phyloP scores from a whole-genome alignment of 352 stramenopile genomes.

The Aphanomyces euteiches region DNA sequence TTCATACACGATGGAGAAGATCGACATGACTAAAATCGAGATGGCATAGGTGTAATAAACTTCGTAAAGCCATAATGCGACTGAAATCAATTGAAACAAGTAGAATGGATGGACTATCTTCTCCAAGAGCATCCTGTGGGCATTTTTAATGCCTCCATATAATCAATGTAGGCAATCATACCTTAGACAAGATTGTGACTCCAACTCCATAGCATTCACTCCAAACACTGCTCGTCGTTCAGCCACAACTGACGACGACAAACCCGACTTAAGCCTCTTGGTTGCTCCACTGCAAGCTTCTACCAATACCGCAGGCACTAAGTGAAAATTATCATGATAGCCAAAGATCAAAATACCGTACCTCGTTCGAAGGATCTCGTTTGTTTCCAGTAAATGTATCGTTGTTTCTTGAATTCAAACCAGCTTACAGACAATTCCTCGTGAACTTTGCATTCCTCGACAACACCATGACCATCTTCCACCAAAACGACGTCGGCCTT shows the following conservation, averaged over 20 bases:
- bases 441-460: conserved; percentile 48
- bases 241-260: conserved; percentile 36
- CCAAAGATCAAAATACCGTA: conserved; percentile 14
- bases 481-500: conserved; percentile 59
- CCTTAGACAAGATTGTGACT: conserved; percentile 42
- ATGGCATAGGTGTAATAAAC: conserved; percentile 63
- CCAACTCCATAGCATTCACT: conserved; percentile 53
- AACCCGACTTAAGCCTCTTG: conserved; percentile 36
- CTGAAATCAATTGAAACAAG: conserved; percentile 67
- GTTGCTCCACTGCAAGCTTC: conserved; percentile 42
- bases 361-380: conserved; percentile 44
- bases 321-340: neutral
- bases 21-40: conserved; percentile 61
- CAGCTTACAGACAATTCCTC: conserved; percentile 37
- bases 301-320: conserved; percentile 44
- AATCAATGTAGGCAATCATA: neutral
- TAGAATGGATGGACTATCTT: conserved; percentile 80
- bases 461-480: conserved; percentile 39
- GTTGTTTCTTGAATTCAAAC: conserved; percentile 71
- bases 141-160: conserved; percentile 11
- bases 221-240: conserved; percentile 50
- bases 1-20: conserved; percentile 69
- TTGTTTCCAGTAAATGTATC: conserved; percentile 59
- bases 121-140: conserved; percentile 43
- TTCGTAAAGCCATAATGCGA: conserved; percentile 65